Percentiles rank a stretch among this genome's conserved stretches.
These are phyloP conservation scores for Mycena albidolilacea DNA, from an alignment of 768 basidiomycete species.

Conservation along the genomic window DNA sequence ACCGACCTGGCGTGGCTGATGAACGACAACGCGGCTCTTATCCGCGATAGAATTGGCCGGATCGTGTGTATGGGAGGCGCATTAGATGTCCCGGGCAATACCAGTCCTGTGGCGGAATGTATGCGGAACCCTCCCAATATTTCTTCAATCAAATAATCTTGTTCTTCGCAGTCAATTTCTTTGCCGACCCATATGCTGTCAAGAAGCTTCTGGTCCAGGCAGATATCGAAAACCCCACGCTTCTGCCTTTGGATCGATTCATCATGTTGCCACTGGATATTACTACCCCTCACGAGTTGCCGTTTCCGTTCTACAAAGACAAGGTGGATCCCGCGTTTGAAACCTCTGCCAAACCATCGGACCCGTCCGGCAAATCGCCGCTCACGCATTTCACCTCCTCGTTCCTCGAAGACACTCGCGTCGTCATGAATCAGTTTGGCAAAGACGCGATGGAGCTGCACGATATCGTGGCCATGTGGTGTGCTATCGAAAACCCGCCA, in stretches of 20 bases:
- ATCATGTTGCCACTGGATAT: conserved; percentile 85
- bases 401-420: conserved; percentile 81
- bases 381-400: conserved; percentile 85
- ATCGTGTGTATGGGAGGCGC: conserved; percentile 95
- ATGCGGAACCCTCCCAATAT: conserved; percentile 45
- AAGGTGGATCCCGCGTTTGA: conserved; percentile 76
- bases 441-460: conserved; percentile 92
- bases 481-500: conserved; percentile 81
- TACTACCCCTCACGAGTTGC: conserved; percentile 84
- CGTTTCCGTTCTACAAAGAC: conserved; percentile 74
- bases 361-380: conserved; percentile 64
- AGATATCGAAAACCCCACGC: conserved; percentile 51
- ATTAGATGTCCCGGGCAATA: conserved; percentile 92
- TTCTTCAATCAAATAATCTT: conserved; percentile 11
- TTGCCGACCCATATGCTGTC: conserved; percentile 90
- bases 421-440: conserved; percentile 84
- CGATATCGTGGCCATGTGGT: conserved; percentile 93
- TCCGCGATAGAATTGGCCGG: conserved; percentile 75
- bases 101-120: conserved; percentile 88
- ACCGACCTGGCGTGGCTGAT: conserved; percentile 85
- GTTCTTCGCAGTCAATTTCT: conserved; percentile 77
- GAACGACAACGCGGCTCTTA: conserved; percentile 64
- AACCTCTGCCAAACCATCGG: conserved; percentile 64
- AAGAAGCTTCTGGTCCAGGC: conserved; percentile 70
- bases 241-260: conserved; percentile 77